Conservation (phyloP, 1,284 basidiomycete genomes). For the Gomphus bonarii region DNA sequence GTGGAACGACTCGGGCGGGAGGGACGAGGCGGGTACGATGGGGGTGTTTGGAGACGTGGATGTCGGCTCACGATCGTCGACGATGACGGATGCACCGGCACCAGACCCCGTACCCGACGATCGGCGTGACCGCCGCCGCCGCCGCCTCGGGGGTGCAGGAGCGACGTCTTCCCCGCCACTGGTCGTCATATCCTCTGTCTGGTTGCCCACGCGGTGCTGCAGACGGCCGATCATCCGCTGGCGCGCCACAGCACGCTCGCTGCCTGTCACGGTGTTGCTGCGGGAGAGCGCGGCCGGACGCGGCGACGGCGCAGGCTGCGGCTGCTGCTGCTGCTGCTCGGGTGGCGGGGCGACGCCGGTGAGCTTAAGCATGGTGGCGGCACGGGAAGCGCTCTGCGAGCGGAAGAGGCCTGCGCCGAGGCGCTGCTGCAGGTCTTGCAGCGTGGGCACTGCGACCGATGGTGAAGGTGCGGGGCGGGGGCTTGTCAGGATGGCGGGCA, state of each 20-base stretch:
- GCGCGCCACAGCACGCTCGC: constrained; percentile 47
- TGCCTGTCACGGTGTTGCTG: constrained; percentile 65
- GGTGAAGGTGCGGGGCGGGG: constrained; percentile 25
- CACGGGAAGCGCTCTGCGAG: constrained; percentile 62
- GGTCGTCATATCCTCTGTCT: constrained; percentile 28
- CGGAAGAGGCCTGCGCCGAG: constrained; percentile 44
- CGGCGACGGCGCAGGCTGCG: constrained; percentile 33
- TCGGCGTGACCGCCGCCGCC: constrained; percentile 48
- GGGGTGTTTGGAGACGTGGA: constrained; percentile 56
- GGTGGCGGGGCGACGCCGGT: constrained; percentile 44
- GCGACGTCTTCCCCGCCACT: constrained; percentile 53
- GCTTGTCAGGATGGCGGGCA: background rate
- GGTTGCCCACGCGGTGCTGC: constrained; percentile 51
- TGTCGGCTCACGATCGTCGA: constrained; percentile 31
- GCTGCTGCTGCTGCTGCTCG: background rate
- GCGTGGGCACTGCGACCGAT: constrained; percentile 36
- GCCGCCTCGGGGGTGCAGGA: constrained; percentile 37
- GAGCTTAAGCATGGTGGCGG: constrained; percentile 67
- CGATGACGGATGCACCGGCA: constrained; percentile 30
- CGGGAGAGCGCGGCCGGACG: constrained; percentile 40
- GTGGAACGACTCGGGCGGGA: background rate
- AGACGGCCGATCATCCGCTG: constrained; percentile 46
- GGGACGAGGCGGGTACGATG: constrained; percentile 38
- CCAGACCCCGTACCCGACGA: constrained; percentile 26
- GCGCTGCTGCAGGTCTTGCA: constrained; percentile 48